Conservation (phyloP, 2,329 filamentous ascomycete species). For the Aspergillus brasiliensis region DNA sequence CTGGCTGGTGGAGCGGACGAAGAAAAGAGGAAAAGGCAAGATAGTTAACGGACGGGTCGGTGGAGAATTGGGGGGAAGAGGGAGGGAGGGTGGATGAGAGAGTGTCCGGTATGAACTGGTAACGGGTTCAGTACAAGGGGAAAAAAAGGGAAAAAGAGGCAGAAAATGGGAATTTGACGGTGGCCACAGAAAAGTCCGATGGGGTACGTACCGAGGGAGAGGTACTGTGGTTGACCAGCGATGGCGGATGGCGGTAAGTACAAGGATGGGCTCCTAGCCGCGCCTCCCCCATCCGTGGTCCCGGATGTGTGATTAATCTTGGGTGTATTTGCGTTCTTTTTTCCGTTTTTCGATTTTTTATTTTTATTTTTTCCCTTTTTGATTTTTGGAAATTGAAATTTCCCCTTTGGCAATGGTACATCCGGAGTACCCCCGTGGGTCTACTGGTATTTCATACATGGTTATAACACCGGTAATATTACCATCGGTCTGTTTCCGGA, state of each 20-base stretch:
- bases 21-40: constrained; percentile 25
- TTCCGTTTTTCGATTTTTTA: constrained; percentile 9
- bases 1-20: constrained; percentile 22
- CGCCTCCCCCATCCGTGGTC: constrained; percentile 19
- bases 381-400: constrained; percentile 8
- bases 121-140: constrained; percentile 24
- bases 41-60: constrained; percentile 25
- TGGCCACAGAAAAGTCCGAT: constrained; percentile 26
- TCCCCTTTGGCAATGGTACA: constrained; percentile 21
- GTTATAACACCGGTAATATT: constrained; percentile 28
- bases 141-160: constrained; percentile 19
- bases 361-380: constrained; percentile 13
- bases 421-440: constrained; percentile 31
- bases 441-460: constrained; percentile 22
- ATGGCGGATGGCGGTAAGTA: constrained; percentile 28
- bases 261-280: constrained; percentile 21
- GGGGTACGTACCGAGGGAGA: constrained; percentile 27
- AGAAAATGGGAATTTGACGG: constrained; percentile 20
- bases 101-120: constrained; percentile 21
- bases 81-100: constrained; percentile 7
- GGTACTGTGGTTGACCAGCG: constrained; percentile 19
- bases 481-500: constrained; percentile 34
- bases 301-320: constrained; percentile 8
- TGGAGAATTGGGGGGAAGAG: constrained; percentile 24
- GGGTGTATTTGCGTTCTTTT: constrained; percentile 12